phyloP scores from a whole-genome alignment of 2,329 filamentous ascomycete genomes.

The Trichoderma sp. region DNA sequence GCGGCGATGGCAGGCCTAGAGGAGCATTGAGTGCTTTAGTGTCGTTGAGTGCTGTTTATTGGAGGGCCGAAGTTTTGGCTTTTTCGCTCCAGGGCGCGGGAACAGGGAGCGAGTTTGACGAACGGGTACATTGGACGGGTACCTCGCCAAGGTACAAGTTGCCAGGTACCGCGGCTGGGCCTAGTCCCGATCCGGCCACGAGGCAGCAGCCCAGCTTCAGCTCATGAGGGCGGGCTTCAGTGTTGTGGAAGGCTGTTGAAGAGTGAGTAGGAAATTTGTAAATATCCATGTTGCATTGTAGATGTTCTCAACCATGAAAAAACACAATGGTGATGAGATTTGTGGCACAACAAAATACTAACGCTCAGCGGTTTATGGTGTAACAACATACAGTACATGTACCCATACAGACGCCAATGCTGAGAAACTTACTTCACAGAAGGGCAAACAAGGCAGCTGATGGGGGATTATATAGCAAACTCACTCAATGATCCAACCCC shows the following conservation, averaged over 20 bases:
- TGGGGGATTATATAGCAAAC: neutral
- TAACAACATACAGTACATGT: neutral
- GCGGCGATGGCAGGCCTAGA: slow-evolving; percentile 5
- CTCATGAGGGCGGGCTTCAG: neutral
- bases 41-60: slow-evolving; percentile 6
- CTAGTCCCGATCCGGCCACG: slow-evolving; percentile 34
- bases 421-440: neutral
- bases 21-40: slow-evolving; percentile 5
- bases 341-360: neutral
- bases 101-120: slow-evolving; percentile 13
- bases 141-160: slow-evolving; percentile 15
- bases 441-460: neutral
- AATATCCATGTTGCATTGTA: neutral
- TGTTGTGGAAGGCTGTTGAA: neutral
- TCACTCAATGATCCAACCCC: neutral
- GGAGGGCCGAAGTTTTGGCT: slow-evolving; percentile 15
- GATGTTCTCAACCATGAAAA: neutral
- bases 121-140: slow-evolving; percentile 12
- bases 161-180: slow-evolving; percentile 23
- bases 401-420: neutral
- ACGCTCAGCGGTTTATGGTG: neutral
- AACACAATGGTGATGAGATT: neutral
- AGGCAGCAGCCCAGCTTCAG: slow-evolving; percentile 33
- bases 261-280: neutral
- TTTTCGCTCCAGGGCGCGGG: slow-evolving; percentile 23